Percentiles rank a stretch among this genome's conserved stretches.
These are phyloP conservation scores for Esteya vermicola DNA, from an alignment of 2,329 filamentous ascomycete genomes.

Conservation along the genomic window DNA sequence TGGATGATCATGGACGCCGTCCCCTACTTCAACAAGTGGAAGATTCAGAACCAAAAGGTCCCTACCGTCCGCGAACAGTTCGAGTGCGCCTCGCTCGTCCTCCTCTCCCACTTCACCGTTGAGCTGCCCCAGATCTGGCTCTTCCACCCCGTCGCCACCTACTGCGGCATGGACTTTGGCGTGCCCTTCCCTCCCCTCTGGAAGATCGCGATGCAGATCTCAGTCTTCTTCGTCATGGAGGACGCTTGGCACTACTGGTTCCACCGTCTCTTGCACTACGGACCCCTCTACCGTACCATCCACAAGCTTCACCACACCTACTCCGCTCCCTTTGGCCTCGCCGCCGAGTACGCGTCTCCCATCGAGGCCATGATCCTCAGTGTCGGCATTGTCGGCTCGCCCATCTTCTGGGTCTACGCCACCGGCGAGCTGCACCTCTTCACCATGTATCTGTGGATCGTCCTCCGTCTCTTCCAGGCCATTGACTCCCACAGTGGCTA, in stretches of 20 bases:
- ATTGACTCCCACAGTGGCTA: conserved; percentile 97
- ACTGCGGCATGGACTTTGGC: conserved; percentile 72
- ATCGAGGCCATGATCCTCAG: conserved; percentile 95
- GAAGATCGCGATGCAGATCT: conserved; percentile 85
- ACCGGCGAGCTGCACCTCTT: conserved; percentile 84
- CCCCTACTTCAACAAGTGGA: conserved; percentile 81
- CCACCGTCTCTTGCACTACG: conserved; percentile 87
- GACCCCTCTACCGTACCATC: conserved; percentile 86
- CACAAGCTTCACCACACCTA: conserved; percentile 99
- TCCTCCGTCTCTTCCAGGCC: conserved; percentile 85
- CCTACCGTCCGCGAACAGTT: conserved; percentile 90
- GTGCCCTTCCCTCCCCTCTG: conserved; percentile 77
- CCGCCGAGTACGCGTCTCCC: conserved; percentile 93
- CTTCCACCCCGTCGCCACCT: conserved; percentile 93
- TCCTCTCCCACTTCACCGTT: conserved; percentile 92
- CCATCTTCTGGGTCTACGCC: conserved; percentile 69
- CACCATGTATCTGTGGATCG: conserved; percentile 97
- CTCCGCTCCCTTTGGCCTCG: conserved; percentile 89
- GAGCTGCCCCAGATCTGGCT: conserved; percentile 98
- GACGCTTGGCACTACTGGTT: conserved; percentile 98
- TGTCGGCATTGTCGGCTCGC: conserved; percentile 67
- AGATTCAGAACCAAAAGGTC: conserved; percentile 84
- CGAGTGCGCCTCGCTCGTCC: conserved; percentile 83
- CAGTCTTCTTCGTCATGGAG: conserved; percentile 88
- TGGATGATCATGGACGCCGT: conserved; percentile 88